Conservation (phyloP, 345 rosid species). For the Hibiscus trionum region DNA sequence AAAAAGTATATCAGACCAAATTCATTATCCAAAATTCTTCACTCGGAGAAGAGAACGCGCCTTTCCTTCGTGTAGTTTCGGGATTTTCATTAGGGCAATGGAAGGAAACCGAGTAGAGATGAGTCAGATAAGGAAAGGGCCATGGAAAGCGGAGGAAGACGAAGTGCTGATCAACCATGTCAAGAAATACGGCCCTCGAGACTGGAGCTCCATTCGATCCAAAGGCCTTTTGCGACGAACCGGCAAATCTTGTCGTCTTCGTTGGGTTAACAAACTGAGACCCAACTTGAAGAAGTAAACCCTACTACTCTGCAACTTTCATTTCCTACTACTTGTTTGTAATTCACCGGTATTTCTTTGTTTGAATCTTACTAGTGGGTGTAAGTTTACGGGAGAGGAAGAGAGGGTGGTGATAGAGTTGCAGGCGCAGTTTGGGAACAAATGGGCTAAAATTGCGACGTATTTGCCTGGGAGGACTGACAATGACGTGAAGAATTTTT, state of each 20-base stretch:
- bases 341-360: background rate
- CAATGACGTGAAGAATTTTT: slow-evolving; percentile 90
- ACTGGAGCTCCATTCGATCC: slow-evolving; percentile 99
- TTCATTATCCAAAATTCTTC: background rate
- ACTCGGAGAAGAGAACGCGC: background rate
- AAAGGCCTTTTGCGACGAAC: slow-evolving; percentile 82
- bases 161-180: slow-evolving; percentile 68
- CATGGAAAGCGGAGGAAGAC: slow-evolving; percentile 94
- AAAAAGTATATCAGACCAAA: background rate
- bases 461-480: slow-evolving; percentile 79
- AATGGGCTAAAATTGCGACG: slow-evolving; percentile 94
- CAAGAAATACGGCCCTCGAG: slow-evolving; percentile 67
- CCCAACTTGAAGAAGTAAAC: slow-evolving; percentile 78
- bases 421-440: slow-evolving; percentile 78
- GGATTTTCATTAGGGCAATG: slow-evolving; percentile 19
- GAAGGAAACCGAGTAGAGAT: slow-evolving; percentile 40
- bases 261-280: slow-evolving; percentile 94
- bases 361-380: slow-evolving; percentile 39
- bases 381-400: slow-evolving; percentile 84
- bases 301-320: background rate
- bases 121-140: slow-evolving; percentile 65
- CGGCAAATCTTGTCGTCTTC: slow-evolving; percentile 94
- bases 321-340: background rate
- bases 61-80: background rate
- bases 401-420: slow-evolving; percentile 84